Base-by-base conservation (phyloP, 2,329 filamentous ascomycete genomes). In the Cladophialophora chaetospira region DNA sequence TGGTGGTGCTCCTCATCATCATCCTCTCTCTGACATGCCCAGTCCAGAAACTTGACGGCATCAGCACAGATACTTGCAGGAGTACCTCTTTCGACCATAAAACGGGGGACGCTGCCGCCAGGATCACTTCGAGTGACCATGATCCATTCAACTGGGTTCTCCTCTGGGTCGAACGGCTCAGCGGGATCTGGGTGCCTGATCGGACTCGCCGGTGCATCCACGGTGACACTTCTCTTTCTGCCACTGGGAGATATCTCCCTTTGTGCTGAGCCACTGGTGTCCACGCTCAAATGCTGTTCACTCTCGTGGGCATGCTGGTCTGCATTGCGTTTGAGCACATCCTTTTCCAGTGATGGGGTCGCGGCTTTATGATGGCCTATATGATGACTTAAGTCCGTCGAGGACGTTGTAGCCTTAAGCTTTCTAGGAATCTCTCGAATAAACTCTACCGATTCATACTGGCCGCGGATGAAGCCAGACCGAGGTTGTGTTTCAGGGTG, bases 61-160 rank as follows among this genome's bases (percentile, higher is more conserved):
- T 96, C 91, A 38, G 79, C 79, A 23, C 90, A 82, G 65, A 96
- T 94, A 31, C 89, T 89, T 9, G 81, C 84, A 0, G 91, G 91
- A 0, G 91, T 96, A 26, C 88, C 89, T 69, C 89, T 86, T 67
- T 96, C 91, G n/a, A 96, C 89, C 81, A 96, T 86, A 73, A 94
- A 96, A 11, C 89, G 82, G 1, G 91, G 91, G 15, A 96, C 91
- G 57, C 85, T 93, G 50, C 91, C 91, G 9, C 91, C 91, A 2
- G 91, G 91, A 66, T 96, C 91, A 70, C 88, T 93, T 46, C 91
- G 81, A 1, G 91, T 96, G 15, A 96, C 84, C 91, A 96, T 96
- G 59, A 94, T 82, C 91, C 91, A 96, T 71, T 96, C 91, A 1
- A 96, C 81, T 0, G 86, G 84, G 63, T 86, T 87, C 6, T 75